Base-by-base conservation (phyloP, 306 rosid species). In the Citrullus colocynthis region DNA sequence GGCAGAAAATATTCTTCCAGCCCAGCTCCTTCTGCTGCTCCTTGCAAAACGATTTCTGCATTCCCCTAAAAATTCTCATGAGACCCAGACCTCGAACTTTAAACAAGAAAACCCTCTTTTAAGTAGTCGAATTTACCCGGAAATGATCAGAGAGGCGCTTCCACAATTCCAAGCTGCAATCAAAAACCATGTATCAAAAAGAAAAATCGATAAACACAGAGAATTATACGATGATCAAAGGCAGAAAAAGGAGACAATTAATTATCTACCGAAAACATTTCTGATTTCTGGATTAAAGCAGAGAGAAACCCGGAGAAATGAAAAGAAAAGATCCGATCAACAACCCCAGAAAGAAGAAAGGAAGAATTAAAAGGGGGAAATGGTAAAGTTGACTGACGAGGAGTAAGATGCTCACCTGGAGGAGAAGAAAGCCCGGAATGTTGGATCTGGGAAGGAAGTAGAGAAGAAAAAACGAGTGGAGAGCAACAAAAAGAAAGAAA, bases 41-140 rank as follows among this genome's bases (percentile, higher is more conserved):
- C 92, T 83, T 88, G 85, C 92, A 84, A 92, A 87, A 90, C 93
- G 87, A 84, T 87, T 88, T 92, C 97, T 90, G 99, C 99, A 95
- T 92, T 92, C 97, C 99, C 99, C 97, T 88, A 85, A 89, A 90
- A 95, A 95, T 92, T 92, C 92, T 92, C 99, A 95, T 95, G 89
- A 95, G 99, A 95, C 96, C 91, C 90, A 89, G 85, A 87, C 84
- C 92, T 85, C 86, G 75, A 82, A 90, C 91, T 87, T 85, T 84
- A 91, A 89, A 88, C 88, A 91, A 91, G 85, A 88, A 90, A 88
- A 89, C 89, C 95, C 85, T 88, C 88, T 59, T 82, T 36, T 82
- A 80, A 88, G 83, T 74, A 82, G 81, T 92, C 84, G 88, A 90
- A 90, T 87, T 91, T 83, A 83, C 88, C 93, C 85, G 59, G 66